Evolutionary conservation across 306 rosid genomes (phyloP).

Genomic region (Chamaecrista fasciculata): DNA sequence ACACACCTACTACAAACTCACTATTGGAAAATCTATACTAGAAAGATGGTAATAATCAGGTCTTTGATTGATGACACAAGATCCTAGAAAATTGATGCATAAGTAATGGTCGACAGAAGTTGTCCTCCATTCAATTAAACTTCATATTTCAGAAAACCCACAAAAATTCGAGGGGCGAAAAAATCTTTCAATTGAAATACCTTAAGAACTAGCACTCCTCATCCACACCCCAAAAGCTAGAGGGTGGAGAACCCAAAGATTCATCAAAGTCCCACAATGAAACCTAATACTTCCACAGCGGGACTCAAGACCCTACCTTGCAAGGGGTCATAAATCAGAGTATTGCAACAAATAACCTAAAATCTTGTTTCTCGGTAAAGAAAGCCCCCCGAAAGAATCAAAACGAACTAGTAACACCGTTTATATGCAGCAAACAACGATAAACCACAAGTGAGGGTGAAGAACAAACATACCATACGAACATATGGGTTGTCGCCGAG

Average conservation of each 20-base stretch:
- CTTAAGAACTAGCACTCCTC: background rate
- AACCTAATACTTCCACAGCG: background rate
- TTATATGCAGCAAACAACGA: background rate
- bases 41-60: background rate
- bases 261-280: background rate
- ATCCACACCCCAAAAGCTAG: background rate
- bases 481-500: conserved; percentile 58
- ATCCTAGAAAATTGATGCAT: background rate
- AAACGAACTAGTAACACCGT: background rate
- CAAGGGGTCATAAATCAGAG: background rate
- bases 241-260: background rate
- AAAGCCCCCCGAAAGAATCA: background rate
- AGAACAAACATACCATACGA: conserved; percentile 44
- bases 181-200: background rate
- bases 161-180: background rate
- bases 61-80: background rate
- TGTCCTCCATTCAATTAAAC: background rate
- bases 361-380: background rate
- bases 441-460: background rate
- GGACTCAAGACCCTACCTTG: too few species aligned
- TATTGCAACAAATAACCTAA: background rate
- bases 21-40: background rate
- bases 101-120: background rate
- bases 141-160: background rate
- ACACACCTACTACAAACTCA: background rate